Evolutionary conservation across 805 yeast genomes (phyloP), one percentile per base, ranked within the genome.

Genomic region (Ogataea haglerorum): DNA sequence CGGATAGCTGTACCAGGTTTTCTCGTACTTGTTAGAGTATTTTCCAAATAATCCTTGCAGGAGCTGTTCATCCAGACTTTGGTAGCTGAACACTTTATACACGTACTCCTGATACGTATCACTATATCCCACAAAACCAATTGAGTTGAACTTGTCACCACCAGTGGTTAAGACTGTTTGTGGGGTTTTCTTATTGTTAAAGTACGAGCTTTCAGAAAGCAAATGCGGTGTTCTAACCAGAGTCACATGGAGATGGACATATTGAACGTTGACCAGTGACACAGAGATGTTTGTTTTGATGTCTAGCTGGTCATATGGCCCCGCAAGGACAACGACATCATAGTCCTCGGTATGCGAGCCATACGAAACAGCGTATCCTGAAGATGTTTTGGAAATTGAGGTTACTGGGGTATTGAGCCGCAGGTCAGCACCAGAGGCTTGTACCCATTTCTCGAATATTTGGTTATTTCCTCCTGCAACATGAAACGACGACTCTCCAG

Each of bases 1-100:
- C 2, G 79, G 80, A 42, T 71, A 74, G 17, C 76, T 61, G 13
- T 57, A 38, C 78, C 78, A 74, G 7, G 46, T 32, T 40, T 73
- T 67, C 23, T 54, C 52, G 38, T 56, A 51, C n/a, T 52, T 40
- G 47, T 60, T 51, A 4, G 56, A 34, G 13, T 54, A 56, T 0
- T 47, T 28, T 8, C 56, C 60, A 26, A 62, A 62, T 26, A 54
- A 43, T 12, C 45, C 51, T 17, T 8, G 36, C n/a, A 52, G 30
- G 8, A 52, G 47, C 1, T 33, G 29, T 7, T 52, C 47, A 5
- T 49, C 38, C 17, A 69, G 37, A 8, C 47, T 46, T 6, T 2
- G 36, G 23, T 14, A 43, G 42, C 21, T 73, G 54, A 73, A 73
- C 1, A 73, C 51, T 51, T 74, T 74, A 56, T 70, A 74, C 4